Evolutionary conservation across 495 filamentous ascomycete genomes (phyloP), one percentile per base, ranked within the genome.

Genomic region (Rusavskia elegans): DNA sequence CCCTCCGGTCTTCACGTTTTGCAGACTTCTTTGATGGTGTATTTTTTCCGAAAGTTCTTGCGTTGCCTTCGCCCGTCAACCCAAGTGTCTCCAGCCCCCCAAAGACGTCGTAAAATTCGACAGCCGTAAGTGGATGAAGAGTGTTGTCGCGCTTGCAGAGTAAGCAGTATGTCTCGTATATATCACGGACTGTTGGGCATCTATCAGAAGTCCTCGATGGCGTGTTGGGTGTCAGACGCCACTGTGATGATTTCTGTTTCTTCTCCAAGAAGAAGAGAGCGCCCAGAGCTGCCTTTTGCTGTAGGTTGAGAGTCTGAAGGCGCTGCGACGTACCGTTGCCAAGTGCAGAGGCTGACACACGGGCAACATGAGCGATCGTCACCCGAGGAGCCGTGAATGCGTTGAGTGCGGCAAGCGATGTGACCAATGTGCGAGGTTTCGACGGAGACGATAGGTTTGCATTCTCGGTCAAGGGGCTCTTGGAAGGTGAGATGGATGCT

Each of bases 271-370:
- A 85, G 45, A 88, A 70, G 27, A 97, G 71, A 0, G 89, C 77
- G 66, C 93, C 97, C 23, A 99, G 76, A 8, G 87, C 88, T 3
- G 89, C 92, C 65, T 95, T 99, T 70, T 97, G 93, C 59, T 99
- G 92, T 0, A 97, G 74, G 60, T 96, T 97, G 41, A 99, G 74
- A 1, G 78, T 79, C 65, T 85, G 83, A 6, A 99, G 76, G 50
- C 92, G 77, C 55, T 94, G 85, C 11, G 71, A 75, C 13, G 87
- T 80, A 35, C 87, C 88, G 58, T 94, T 86, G 57, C 85, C 82
- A 57, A 97, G 92, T 17, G 85, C 81, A 0, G 86, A 75, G 0
- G 90, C 82, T 0, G 93, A 88, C 55, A 97, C 80, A 48, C 85
- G 85, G 55, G 89, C 90, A 45, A 99, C 77, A 58, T 99, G 93